These are phyloP conservation scores for Penicillium brasilianum DNA, from an alignment of 2,329 filamentous ascomycete genomes.

Conservation along the genomic window DNA sequence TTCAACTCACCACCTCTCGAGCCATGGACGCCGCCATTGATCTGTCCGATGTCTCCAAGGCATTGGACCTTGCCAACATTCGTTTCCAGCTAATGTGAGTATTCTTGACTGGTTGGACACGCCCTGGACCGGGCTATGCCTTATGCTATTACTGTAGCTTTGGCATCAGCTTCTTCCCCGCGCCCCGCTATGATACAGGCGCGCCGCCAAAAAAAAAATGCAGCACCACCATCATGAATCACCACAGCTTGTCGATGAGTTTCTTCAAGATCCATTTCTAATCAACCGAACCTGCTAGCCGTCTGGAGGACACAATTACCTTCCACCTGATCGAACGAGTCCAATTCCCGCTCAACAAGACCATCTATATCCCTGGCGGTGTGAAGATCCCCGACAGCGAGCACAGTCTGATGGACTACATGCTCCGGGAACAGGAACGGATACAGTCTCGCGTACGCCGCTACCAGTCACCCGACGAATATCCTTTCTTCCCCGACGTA, in stretches of 20 bases:
- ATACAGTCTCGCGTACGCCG: conserved; percentile 91
- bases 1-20: conserved; percentile 16
- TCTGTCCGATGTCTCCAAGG: conserved; percentile 80
- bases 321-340: conserved; percentile 96
- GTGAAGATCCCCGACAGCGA: conserved; percentile 74
- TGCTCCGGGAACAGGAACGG: conserved; percentile 85
- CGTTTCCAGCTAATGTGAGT: conserved; percentile 89
- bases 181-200: conserved; percentile 16
- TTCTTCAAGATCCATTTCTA: conserved; percentile 5
- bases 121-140: neutral
- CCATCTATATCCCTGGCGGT: conserved; percentile 83
- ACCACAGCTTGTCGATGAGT: neutral
- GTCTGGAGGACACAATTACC: conserved; percentile 95
- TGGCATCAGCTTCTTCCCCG: conserved; percentile 11
- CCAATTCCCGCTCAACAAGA: conserved; percentile 92
- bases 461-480: conserved; percentile 95
- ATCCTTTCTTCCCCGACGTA: conserved; percentile 89
- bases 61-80: conserved; percentile 87
- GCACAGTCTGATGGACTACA: conserved; percentile 91
- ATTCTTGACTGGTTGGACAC: neutral
- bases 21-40: conserved; percentile 90
- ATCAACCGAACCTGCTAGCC: conserved; percentile 59
- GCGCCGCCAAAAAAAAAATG: conserved; percentile 6
- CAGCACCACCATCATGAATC: neutral
- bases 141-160: neutral